Evolutionary conservation across 2,329 filamentous ascomycete species (phyloP), one percentile per base, ranked within the genome.

Genomic region (Alternaria arborescens): DNA sequence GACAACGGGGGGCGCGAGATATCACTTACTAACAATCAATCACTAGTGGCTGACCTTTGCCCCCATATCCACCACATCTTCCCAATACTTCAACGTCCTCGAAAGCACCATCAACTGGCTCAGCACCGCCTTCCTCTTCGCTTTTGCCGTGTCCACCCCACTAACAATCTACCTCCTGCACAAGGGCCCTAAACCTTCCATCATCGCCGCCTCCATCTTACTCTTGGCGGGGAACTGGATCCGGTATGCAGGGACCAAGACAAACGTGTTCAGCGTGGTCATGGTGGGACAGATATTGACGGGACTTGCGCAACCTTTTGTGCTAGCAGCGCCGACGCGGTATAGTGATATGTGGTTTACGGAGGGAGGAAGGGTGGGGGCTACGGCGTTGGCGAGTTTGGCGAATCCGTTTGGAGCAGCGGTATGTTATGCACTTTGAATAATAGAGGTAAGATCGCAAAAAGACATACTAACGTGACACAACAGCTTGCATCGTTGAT

Each of bases 271-370:
- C 73, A 89, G 89, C 42, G 84, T 91, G 44, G 89, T 93, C 63
- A 92, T 98, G 90, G 89, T 96, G 69, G 94, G 94, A 5, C 94
- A 98, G 81, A 90, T 98, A 75, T 78, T 99, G 61, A 93, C 91
- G 53, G 95, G 94, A 1, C 84, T 97, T 40, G 89, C 93, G 1
- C 95, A 99, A 76, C 94, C 95, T 0, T 98, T 98, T 77, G 92
- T 97, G 12, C 87, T 98, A 10, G 89, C 91, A 7, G 93, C 94
- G 0, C 94, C 95, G 0, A 94, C 95, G 0, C 85, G 92, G 63
- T 99, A 97, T 79, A 95, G 92, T 55, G 94, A 97, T 76, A 82
- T 97, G 61, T 98, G 95, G 95, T 98, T 98, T 80, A 94, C 92
- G 2, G 89, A 91, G 70, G 82, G 84, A 11, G 94, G 94, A 8